Evolutionary conservation across 2,329 filamentous ascomycete genomes (phyloP).

Genomic region (Uncinocarpus reesii): DNA sequence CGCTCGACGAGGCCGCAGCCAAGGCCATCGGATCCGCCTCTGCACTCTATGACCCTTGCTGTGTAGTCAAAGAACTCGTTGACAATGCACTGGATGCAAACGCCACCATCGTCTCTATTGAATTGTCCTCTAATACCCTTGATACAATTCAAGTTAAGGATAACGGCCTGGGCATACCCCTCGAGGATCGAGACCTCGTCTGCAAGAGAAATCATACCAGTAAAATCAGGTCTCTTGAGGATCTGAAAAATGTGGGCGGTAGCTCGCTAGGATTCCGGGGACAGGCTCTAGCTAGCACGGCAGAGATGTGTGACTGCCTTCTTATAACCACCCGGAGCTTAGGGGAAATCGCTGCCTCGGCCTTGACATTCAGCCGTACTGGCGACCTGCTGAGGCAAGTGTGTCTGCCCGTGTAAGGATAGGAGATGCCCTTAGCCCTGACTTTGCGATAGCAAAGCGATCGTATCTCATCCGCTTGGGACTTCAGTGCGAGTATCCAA

Average conservation of each 20-base stretch:
- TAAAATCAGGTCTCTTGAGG: conserved; percentile 50
- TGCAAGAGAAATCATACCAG: conserved; percentile 53
- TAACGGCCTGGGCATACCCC: conserved; percentile 52
- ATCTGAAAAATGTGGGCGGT: conserved; percentile 46
- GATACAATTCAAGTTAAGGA: conserved; percentile 54
- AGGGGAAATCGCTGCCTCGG: conserved; percentile 45
- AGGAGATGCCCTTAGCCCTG: background rate
- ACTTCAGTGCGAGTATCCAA: conserved; percentile 49
- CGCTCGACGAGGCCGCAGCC: conserved; percentile 35
- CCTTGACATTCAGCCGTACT: conserved; percentile 41
- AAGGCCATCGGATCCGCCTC: conserved; percentile 49
- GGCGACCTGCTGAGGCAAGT: conserved; percentile 41
- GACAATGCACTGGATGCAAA: conserved; percentile 58
- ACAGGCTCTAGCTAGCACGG: conserved; percentile 53
- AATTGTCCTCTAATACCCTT: conserved; percentile 49
- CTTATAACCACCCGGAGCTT: conserved; percentile 48
- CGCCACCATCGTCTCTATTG: conserved; percentile 48
- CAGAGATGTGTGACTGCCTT: conserved; percentile 47
- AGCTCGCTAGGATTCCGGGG: conserved; percentile 54
- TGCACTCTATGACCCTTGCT: conserved; percentile 46
- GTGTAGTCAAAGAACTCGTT: conserved; percentile 54
- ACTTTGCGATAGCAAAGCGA: conserved; percentile 29
- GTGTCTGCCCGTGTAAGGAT: background rate
- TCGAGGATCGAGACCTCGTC: conserved; percentile 45
- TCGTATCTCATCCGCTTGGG: conserved; percentile 47